Percentiles rank a stretch among this genome's conserved stretches.
Evolutionary conservation across 106 monocot genomes (phyloP).

Genomic region (Dendrobium catenatum): DNA sequence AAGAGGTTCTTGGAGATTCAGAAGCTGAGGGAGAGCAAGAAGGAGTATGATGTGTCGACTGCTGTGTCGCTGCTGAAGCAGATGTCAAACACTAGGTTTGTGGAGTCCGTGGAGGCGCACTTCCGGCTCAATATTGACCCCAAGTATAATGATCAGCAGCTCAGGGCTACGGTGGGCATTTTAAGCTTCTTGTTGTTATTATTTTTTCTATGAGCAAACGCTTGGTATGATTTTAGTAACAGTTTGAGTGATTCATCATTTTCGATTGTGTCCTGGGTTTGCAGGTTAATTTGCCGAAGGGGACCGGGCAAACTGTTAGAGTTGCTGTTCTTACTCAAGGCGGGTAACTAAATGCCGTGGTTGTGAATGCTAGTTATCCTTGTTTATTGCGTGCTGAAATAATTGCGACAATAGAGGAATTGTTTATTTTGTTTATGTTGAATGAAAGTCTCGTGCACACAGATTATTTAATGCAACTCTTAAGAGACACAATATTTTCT

Average conservation of each 20-base stretch:
- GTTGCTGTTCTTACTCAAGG: conserved; percentile 96
- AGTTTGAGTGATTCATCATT: not conserved
- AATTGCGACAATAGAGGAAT: too few relatives aligned
- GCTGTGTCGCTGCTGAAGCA: conserved; percentile 64
- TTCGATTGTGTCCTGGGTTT: conserved; percentile 9
- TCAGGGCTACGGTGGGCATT: conserved; percentile 69
- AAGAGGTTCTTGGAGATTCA: conserved; percentile 96
- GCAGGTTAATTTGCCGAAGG: conserved; percentile 97
- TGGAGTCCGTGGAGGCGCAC: conserved; percentile 91
- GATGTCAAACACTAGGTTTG: conserved; percentile 65
- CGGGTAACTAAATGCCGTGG: conserved; percentile 9
- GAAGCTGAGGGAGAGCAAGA: conserved; percentile 86
- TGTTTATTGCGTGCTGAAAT: not conserved
- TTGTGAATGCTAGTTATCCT: not conserved
- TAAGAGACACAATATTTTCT: too few relatives aligned
- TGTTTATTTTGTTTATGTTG: too few relatives aligned
- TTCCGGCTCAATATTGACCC: conserved; percentile 93
- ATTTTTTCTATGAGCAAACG: not conserved
- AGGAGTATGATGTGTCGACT: conserved; percentile 70
- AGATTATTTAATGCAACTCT: too few relatives aligned
- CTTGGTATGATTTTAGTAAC: not conserved
- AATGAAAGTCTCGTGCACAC: too few relatives aligned
- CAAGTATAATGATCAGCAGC: conserved; percentile 96
- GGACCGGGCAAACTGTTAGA: conserved; percentile 87
- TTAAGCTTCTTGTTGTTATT: not conserved